These are phyloP conservation scores for Rosa multiflora DNA, from an alignment of 306 rosid genomes.

Conservation along the genomic window DNA sequence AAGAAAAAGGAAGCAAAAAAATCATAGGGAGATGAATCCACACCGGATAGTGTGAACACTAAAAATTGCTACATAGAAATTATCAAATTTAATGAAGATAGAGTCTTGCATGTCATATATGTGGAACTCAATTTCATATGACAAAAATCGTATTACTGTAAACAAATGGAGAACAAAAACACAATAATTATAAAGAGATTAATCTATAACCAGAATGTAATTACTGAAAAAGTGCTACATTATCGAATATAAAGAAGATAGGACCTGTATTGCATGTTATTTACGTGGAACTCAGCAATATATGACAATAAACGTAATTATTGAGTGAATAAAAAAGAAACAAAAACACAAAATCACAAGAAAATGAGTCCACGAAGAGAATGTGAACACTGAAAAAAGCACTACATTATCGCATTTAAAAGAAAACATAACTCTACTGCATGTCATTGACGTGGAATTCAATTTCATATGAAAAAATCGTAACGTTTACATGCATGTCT, in stretches of 20 bases:
- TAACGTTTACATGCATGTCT: background rate
- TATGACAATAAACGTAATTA: background rate
- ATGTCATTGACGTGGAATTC: background rate
- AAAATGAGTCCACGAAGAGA: background rate
- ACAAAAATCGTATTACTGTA: background rate
- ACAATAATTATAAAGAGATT: background rate
- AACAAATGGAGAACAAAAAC: background rate
- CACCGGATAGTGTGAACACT: background rate
- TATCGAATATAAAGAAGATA: background rate
- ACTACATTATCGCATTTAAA: background rate
- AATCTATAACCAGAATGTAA: background rate
- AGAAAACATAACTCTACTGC: background rate
- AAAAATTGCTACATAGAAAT: background rate
- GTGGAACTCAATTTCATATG: too few relatives aligned
- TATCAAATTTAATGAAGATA: too few relatives aligned
- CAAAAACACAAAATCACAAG: background rate
- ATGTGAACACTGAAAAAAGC: background rate
- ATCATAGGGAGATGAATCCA: background rate
- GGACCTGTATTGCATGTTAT: background rate
- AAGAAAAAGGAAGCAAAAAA: too few relatives aligned
- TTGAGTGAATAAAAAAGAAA: background rate
- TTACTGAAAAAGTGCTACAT: background rate
- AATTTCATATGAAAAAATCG: background rate
- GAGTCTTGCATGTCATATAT: too few relatives aligned
- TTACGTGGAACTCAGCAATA: background rate